A percentile compares a stretch with the other conserved stretches of the same genome.
Evolutionary conservation across 257 asterid species (phyloP).

Genomic region (Linderniella brevidens): DNA sequence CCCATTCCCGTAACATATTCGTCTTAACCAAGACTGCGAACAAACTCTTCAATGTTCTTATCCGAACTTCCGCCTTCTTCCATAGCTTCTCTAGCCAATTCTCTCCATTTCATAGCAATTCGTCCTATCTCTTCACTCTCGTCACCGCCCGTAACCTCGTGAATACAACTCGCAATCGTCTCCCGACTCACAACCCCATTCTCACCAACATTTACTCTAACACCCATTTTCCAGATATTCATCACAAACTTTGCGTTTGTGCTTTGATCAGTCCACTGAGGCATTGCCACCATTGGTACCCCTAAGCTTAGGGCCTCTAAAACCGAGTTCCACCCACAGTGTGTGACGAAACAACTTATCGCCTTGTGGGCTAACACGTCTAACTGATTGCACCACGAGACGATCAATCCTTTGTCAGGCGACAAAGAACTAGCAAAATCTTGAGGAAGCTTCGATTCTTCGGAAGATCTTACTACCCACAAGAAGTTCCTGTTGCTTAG

Average conservation of each 20-base stretch:
- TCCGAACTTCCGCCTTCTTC: slow-evolving; percentile 19
- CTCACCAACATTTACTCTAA: neutral
- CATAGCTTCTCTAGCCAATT: slow-evolving; percentile 13
- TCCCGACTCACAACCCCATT: slow-evolving; percentile 15
- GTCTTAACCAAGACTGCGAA: too few species aligned
- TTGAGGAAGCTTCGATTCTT: neutral
- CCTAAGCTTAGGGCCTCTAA: neutral
- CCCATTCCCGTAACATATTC: too few species aligned
- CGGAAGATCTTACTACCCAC: neutral
- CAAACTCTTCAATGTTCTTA: slow-evolving; percentile 15
- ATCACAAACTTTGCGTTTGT: neutral
- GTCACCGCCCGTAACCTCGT: slow-evolving; percentile 16
- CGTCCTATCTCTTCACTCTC: slow-evolving; percentile 10
- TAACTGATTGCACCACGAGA: neutral
- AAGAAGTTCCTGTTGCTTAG: neutral
- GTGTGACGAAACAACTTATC: too few species aligned
- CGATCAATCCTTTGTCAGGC: neutral
- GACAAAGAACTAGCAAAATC: neutral
- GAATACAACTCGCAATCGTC: slow-evolving; percentile 9
- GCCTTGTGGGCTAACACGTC: neutral
- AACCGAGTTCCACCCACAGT: neutral
- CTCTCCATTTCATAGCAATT: slow-evolving; percentile 17
- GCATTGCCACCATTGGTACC: neutral
- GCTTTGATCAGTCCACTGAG: slow-evolving; percentile 1
- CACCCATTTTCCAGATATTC: neutral